Percentiles rank a stretch among this genome's conserved stretches.
Conservation (phyloP, 148 eudicot species). For the Nepenthes mirabilis region DNA sequence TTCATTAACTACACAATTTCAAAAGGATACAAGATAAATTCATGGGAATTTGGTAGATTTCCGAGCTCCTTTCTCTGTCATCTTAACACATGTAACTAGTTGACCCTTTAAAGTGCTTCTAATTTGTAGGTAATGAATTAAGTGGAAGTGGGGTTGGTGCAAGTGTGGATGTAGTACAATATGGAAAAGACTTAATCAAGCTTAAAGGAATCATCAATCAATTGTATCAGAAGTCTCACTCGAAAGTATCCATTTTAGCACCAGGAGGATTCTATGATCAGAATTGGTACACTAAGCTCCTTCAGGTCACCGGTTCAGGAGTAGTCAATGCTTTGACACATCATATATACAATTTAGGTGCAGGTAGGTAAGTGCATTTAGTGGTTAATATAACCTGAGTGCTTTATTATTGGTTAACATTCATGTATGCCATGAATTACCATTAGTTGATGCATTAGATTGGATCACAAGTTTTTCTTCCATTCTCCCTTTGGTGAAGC, state of each 20-base stretch:
- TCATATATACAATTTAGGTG: conserved; percentile 84
- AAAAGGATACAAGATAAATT: conserved; percentile 73
- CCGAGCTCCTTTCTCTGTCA: not conserved
- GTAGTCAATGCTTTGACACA: conserved; percentile 56
- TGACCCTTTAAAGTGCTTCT: not conserved
- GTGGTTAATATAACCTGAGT: not conserved
- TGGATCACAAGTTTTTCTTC: not conserved
- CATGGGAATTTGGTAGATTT: conserved; percentile 90
- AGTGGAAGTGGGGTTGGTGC: conserved; percentile 78
- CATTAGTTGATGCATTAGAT: not conserved
- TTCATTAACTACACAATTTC: conserved; percentile 71
- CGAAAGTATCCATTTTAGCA: conserved; percentile 58
- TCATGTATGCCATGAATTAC: not conserved
- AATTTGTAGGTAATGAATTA: conserved; percentile 71
- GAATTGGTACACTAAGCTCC: conserved; percentile 64
- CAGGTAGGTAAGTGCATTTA: conserved; percentile 43
- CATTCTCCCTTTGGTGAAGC: no score
- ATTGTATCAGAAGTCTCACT: conserved; percentile 27
- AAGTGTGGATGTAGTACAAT: conserved; percentile 54
- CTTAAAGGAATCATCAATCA: conserved; percentile 39
- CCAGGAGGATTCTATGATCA: conserved; percentile 85
- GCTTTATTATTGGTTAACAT: not conserved
- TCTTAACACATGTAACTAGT: not conserved
- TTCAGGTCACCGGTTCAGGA: conserved; percentile 47
- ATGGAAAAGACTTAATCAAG: conserved; percentile 54